phyloP scores from a whole-genome alignment of 202 grass and related monocot species.

The Schoenoplectus tabernaemontani region DNA sequence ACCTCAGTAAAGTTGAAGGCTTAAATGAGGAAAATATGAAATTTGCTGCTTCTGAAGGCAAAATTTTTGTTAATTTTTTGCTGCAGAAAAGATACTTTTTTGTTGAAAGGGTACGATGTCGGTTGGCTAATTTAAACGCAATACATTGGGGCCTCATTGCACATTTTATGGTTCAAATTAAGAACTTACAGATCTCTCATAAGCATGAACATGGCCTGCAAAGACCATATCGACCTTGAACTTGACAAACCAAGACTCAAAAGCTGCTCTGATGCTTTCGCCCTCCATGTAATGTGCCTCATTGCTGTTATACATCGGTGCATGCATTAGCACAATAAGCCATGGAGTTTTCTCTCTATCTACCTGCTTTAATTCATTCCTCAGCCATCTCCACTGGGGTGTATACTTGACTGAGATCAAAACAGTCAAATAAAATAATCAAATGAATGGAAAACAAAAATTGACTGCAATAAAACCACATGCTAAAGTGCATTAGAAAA shows the following conservation, averaged over 20 bases:
- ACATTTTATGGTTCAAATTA: neutral
- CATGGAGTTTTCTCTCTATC: slow-evolving; percentile 97
- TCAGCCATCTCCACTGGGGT: slow-evolving; percentile 84
- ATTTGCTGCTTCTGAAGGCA: neutral
- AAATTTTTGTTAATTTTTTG: neutral
- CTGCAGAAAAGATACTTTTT: neutral
- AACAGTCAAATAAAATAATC: slow-evolving; percentile 22
- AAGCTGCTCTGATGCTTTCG: slow-evolving; percentile 80
- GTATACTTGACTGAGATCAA: slow-evolving; percentile 82
- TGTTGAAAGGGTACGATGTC: neutral
- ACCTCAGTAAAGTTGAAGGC: neutral
- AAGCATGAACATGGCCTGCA: slow-evolving; percentile 90
- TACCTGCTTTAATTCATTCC: slow-evolving; percentile 53
- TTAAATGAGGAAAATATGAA: neutral
- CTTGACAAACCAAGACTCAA: slow-evolving; percentile 82
- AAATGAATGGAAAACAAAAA: neutral
- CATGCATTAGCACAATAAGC: slow-evolving; percentile 96
- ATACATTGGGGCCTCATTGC: neutral
- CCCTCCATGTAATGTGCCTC: slow-evolving; percentile 88
- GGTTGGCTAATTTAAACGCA: neutral
- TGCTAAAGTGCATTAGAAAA: neutral
- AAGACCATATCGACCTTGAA: slow-evolving; percentile 92
- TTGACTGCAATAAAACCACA: neutral
- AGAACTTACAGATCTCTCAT: slow-evolving; percentile 79
- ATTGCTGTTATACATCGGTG: slow-evolving; percentile 89